Base-by-base conservation (phyloP, 352 stramenopile species). In the Globisporangium echinulatum region DNA sequence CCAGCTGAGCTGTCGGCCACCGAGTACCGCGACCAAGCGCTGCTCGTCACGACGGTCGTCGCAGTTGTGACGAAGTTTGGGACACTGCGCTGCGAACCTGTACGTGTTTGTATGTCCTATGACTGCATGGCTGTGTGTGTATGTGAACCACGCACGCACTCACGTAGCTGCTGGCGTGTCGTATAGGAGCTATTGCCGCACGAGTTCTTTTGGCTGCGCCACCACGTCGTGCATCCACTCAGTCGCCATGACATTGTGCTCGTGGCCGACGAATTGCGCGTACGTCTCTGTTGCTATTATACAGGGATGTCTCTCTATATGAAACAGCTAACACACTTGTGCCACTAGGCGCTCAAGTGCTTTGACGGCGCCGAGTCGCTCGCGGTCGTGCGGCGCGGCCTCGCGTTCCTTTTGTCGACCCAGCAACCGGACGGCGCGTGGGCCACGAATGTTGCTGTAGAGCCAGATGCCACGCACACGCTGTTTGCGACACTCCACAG, bases 161-260 rank as follows among this genome's bases (percentile, higher is more conserved):
- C 25, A 25, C 25, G 25, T 25, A 25, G 25, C 25, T 25, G 25
- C 25, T 25, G 25, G 25, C 1, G 25, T 25, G 25, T 25, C 25
- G 25, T 2, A 25, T 66, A 92, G 79, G 81, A 96, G 19, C 72
- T 96, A 48, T 74, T 97, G 47, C 85, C 88, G 15, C 87, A 96
- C 64, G 90, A 97, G 67, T 96, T 96, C 55, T 86, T 84, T n/a
- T 96, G 96, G 56, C 68, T 97, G 36, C 80, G 77, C 5, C 79
- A 95, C 62, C 84, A 96, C 56, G 70, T 96, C 47, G 74, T 89
- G 19, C 73, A 83, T 56, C 78, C 90, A 13, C 68, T 96, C 50
- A 71, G 82, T 17, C 85, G 83, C 17, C 82, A 93, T 61, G 84
- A 96, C 62, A 61, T 83, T 3, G 58, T 78, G n/a, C 64, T 90